phyloP scores from a whole-genome alignment of 805 yeast genomes.

The Ogataea siamensis region DNA sequence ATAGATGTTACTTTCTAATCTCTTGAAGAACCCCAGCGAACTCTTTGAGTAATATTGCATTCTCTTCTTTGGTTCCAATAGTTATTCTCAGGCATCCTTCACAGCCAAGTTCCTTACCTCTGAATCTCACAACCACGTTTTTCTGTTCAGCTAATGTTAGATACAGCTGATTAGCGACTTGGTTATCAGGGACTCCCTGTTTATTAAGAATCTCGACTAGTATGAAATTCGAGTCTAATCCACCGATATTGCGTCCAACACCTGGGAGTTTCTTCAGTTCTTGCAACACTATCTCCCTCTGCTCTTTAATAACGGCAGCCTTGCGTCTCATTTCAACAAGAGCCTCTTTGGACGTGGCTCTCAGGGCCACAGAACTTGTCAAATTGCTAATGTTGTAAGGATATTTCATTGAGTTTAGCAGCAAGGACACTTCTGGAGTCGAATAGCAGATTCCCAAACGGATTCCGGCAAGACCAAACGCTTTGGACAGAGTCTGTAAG shows the following conservation, averaged over 20 bases:
- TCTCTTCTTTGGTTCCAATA: constrained; percentile 81
- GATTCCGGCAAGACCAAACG: constrained; percentile 95
- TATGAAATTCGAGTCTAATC: constrained; percentile 81
- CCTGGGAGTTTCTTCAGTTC: constrained; percentile 56
- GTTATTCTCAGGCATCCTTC: constrained; percentile 84
- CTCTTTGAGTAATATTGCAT: constrained; percentile 47
- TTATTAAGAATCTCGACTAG: constrained; percentile 67
- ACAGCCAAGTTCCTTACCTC: constrained; percentile 91
- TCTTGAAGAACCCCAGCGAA: constrained; percentile 25
- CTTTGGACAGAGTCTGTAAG: constrained; percentile 87
- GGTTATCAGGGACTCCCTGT: constrained; percentile 63
- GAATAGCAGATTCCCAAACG: constrained; percentile 83
- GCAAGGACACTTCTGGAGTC: constrained; percentile 53
- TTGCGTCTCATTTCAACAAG: constrained; percentile 55
- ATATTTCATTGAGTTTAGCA: constrained; percentile 88
- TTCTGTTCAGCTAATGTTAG: constrained; percentile 65
- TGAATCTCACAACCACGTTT: constrained; percentile 81
- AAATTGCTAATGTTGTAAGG: constrained; percentile 90
- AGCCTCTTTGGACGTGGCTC: constrained; percentile 65
- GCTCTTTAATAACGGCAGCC: constrained; percentile 48
- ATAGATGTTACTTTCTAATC: constrained; percentile 7
- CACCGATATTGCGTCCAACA: constrained; percentile 77
- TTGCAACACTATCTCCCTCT: constrained; percentile 54
- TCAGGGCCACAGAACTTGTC: constrained; percentile 69
- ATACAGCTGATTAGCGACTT: constrained; percentile 65